Evolutionary conservation across 2,329 filamentous ascomycete species (phyloP).

Genomic region (Sphaerulina populicola): DNA sequence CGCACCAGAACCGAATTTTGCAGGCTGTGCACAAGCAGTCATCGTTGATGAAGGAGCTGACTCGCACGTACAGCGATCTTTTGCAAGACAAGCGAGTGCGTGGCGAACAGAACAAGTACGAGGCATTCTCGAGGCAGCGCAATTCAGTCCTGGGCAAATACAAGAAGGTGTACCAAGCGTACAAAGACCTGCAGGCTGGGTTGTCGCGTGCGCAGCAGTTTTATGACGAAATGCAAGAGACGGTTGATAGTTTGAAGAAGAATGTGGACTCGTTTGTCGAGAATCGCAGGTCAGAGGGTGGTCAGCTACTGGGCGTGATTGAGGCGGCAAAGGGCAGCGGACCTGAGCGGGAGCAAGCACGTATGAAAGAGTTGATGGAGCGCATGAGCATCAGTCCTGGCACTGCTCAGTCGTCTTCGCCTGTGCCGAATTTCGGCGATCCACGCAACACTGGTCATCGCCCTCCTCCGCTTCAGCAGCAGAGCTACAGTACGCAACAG

Average conservation of each 20-base stretch:
- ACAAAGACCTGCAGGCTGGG: conserved; percentile 79
- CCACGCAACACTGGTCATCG: conserved; percentile 26
- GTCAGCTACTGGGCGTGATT: conserved; percentile 79
- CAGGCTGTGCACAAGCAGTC: conserved; percentile 95
- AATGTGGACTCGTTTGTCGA: conserved; percentile 87
- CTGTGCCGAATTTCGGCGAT: conserved; percentile 27
- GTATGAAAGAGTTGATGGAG: conserved; percentile 85
- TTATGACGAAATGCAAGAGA: conserved; percentile 68
- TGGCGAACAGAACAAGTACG: conserved; percentile 91
- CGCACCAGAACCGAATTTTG: conserved; percentile 81
- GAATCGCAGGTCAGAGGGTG: conserved; percentile 84
- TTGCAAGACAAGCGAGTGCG: conserved; percentile 90
- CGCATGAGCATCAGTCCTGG: conserved; percentile 72
- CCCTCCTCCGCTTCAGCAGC: conserved; percentile 39
- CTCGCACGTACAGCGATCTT: conserved; percentile 73
- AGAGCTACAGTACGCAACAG: conserved; percentile 35
- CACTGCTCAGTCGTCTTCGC: conserved; percentile 36
- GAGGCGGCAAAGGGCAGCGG: conserved; percentile 63
- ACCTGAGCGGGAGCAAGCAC: conserved; percentile 77
- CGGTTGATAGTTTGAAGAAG: conserved; percentile 25
- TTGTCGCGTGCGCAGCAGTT: conserved; percentile 82
- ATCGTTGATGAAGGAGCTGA: conserved; percentile 89
- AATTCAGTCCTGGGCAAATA: conserved; percentile 76
- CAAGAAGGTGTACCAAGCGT: conserved; percentile 84
- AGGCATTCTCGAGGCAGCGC: conserved; percentile 73